phyloP scores from a whole-genome alignment of 371 early-diverging fungal species.

The Mucor velutinosus region DNA sequence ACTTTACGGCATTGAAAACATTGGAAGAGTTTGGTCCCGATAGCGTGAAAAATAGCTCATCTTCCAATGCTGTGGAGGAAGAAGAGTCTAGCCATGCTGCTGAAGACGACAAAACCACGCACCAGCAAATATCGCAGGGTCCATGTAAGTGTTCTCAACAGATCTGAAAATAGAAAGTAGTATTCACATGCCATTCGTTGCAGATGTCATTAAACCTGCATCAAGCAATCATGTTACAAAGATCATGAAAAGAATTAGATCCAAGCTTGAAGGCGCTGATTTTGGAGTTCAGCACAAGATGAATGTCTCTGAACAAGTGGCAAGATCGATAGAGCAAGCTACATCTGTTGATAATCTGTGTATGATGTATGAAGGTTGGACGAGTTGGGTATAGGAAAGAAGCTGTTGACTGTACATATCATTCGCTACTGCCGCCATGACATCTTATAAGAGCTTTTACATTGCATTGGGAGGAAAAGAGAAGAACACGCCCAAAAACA shows the following conservation, averaged over 20 bases:
- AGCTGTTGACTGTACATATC: too few relatives aligned
- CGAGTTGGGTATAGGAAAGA: slow-evolving; percentile 56
- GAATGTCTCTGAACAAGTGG: slow-evolving; percentile 63
- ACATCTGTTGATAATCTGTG: slow-evolving; percentile 60
- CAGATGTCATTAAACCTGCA: background rate
- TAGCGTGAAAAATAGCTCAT: slow-evolving; percentile 15
- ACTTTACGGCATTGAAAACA: slow-evolving; percentile 31
- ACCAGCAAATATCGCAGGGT: slow-evolving; percentile 10
- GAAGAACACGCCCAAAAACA: background rate
- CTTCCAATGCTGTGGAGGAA: background rate
- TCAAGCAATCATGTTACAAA: slow-evolving; percentile 62
- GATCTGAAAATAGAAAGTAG: background rate
- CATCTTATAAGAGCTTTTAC: too few relatives aligned
- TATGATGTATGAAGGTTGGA: slow-evolving; percentile 64
- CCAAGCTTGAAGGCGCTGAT: slow-evolving; percentile 76
- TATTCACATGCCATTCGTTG: background rate
- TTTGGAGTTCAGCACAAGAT: slow-evolving; percentile 51
- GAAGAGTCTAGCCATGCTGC: background rate
- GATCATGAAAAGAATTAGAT: slow-evolving; percentile 62
- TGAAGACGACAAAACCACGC: background rate
- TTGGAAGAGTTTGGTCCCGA: slow-evolving; percentile 48
- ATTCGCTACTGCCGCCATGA: too few relatives aligned
- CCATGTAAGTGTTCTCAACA: slow-evolving; percentile 6
- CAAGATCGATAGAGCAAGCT: slow-evolving; percentile 61
- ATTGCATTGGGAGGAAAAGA: background rate